Conservation (phyloP, 768 basidiomycete species). For the Phanerodontia chrysosporium region DNA sequence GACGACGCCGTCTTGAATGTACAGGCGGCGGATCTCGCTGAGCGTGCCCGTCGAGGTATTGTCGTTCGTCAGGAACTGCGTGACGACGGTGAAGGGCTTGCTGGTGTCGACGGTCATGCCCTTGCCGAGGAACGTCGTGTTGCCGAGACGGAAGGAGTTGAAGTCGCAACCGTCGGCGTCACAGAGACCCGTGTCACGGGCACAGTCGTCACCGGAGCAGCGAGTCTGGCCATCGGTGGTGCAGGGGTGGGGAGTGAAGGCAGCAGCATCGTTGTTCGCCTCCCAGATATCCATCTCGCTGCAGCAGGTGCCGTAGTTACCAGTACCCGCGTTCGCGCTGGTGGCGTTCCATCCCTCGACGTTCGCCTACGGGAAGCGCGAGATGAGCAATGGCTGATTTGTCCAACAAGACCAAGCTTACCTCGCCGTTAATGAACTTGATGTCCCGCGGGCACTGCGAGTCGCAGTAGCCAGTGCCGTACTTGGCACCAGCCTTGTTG, state of each 20-base stretch:
- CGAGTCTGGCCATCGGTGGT: conserved; percentile 30
- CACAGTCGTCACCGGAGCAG: conserved; percentile 40
- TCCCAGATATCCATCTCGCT: conserved; percentile 58
- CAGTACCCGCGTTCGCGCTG: conserved; percentile 43
- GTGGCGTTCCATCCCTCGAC: conserved; percentile 37
- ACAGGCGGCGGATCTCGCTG: conserved; percentile 50
- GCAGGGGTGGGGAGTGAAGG: conserved; percentile 53
- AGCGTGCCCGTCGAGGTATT: conserved; percentile 43
- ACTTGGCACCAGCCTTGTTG: conserved; percentile 54
- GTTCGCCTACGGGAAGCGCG: conserved; percentile 38
- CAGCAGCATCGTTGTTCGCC: conserved; percentile 45
- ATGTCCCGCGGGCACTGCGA: conserved; percentile 56
- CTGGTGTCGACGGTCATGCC: conserved; percentile 47
- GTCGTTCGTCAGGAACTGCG: conserved; percentile 49
- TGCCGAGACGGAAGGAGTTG: conserved; percentile 57
- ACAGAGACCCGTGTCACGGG: conserved; percentile 37
- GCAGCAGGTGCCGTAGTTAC: conserved; percentile 48
- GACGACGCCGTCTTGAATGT: conserved; percentile 50
- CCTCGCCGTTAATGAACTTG: conserved; percentile 57
- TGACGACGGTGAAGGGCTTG: conserved; percentile 51
- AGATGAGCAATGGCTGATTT: neutral
- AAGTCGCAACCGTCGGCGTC: conserved; percentile 58
- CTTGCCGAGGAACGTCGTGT: conserved; percentile 42
- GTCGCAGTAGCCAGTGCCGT: conserved; percentile 63
- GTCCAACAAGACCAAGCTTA: conserved; percentile 23